Evolutionary conservation across 208 protist species (phyloP).

Genomic region (Wallacemonas sp.): DNA sequence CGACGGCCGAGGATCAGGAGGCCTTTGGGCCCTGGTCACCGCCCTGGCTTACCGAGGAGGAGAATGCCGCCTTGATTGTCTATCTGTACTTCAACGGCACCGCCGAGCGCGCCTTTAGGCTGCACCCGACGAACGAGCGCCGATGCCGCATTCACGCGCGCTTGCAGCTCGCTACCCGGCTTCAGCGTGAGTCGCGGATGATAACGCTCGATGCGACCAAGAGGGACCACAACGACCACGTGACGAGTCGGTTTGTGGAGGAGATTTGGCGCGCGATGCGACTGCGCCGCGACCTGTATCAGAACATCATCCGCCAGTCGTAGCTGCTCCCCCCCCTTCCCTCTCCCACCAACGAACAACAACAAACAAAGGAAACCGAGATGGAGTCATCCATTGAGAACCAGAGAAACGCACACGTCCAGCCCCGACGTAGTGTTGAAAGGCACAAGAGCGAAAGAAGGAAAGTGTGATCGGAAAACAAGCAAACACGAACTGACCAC

Average conservation of each 20-base stretch:
- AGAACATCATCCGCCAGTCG: not conserved
- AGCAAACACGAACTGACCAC: too few species aligned
- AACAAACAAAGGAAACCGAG: constrained; percentile 2
- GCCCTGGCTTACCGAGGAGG: not conserved
- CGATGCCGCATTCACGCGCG: constrained; percentile 36
- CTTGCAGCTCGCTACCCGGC: constrained; percentile 28
- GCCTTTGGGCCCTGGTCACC: not conserved
- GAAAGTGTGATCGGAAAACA: too few species aligned
- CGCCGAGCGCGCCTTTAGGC: constrained; percentile 35
- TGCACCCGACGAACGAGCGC: constrained; percentile 32
- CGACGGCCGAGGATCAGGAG: not conserved
- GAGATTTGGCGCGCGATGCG: constrained; percentile 27
- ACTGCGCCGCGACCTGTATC: constrained; percentile 25
- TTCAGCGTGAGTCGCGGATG: constrained; percentile 36
- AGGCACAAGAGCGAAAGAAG: too few species aligned
- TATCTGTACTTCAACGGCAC: constrained; percentile 55
- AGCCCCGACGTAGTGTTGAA: too few species aligned
- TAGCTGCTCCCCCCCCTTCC: not conserved
- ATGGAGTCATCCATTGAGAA: not conserved
- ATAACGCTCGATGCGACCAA: constrained; percentile 36
- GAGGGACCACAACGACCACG: constrained; percentile 35
- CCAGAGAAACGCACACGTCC: not conserved
- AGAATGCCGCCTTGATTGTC: constrained; percentile 10
- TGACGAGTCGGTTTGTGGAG: constrained; percentile 32
- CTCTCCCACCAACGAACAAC: constrained; percentile 22